phyloP scores from a whole-genome alignment of 2,329 filamentous ascomycete species.

The Amylocarpus encephaloides region DNA sequence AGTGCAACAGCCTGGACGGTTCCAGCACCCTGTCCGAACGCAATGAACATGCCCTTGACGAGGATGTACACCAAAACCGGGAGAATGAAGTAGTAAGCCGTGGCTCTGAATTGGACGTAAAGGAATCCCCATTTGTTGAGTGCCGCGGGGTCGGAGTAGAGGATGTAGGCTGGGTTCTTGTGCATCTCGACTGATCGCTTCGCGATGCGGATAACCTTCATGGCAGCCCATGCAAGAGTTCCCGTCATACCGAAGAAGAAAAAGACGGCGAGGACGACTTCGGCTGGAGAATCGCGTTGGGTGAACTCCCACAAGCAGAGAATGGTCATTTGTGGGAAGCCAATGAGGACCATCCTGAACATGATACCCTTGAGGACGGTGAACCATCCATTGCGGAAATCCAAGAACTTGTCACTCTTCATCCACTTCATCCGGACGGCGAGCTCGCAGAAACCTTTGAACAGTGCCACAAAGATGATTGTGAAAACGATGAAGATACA shows the following conservation, averaged over 20 bases:
- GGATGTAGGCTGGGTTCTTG: slow-evolving; percentile 93
- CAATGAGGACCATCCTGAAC: slow-evolving; percentile 83
- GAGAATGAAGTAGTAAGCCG: slow-evolving; percentile 91
- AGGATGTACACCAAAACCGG: slow-evolving; percentile 71
- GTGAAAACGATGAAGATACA: slow-evolving; percentile 74
- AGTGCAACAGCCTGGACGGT: slow-evolving; percentile 75
- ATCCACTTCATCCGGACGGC: slow-evolving; percentile 70
- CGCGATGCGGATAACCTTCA: slow-evolving; percentile 84
- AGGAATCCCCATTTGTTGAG: slow-evolving; percentile 98
- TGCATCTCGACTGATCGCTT: slow-evolving; percentile 85
- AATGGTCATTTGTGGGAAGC: slow-evolving; percentile 85
- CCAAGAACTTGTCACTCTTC: slow-evolving; percentile 77
- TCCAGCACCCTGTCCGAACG: slow-evolving; percentile 64
- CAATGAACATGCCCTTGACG: slow-evolving; percentile 86
- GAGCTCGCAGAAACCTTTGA: slow-evolving; percentile 76
- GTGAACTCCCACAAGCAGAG: slow-evolving; percentile 94
- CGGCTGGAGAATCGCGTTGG: slow-evolving; percentile 73
- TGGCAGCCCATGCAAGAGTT: slow-evolving; percentile 78
- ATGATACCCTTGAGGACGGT: slow-evolving; percentile 90
- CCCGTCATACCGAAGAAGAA: slow-evolving; percentile 76
- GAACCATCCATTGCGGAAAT: slow-evolving; percentile 92
- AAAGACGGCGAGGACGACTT: slow-evolving; percentile 81
- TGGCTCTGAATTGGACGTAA: slow-evolving; percentile 93
- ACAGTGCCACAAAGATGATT: slow-evolving; percentile 63
- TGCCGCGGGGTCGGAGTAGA: slow-evolving; percentile 89